Evolutionary conservation across 2,329 filamentous ascomycete species (phyloP).

Genomic region (Calonectria multiphialidica): DNA sequence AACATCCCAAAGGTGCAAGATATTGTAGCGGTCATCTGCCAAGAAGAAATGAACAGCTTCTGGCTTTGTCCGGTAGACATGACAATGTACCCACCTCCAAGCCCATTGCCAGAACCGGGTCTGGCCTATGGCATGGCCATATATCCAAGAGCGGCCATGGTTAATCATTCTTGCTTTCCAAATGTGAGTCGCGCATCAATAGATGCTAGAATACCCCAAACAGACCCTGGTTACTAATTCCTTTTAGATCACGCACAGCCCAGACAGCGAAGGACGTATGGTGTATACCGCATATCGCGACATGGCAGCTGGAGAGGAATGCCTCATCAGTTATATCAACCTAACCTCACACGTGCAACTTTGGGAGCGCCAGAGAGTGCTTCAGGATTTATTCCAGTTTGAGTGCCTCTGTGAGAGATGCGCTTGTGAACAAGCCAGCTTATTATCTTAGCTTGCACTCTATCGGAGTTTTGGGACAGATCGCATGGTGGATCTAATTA

Average conservation of each 20-base stretch:
- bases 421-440: conserved; percentile 31
- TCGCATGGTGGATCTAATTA: too few relatives aligned
- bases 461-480: neutral
- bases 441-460: neutral
- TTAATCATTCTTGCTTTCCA: conserved; percentile 44
- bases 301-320: conserved; percentile 39
- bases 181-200: conserved; percentile 33
- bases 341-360: conserved; percentile 25
- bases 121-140: conserved; percentile 36
- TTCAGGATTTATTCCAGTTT: conserved; percentile 39
- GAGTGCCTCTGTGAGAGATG: conserved; percentile 39
- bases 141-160: conserved; percentile 42
- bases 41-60: conserved; percentile 46
- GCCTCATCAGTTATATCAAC: conserved; percentile 44
- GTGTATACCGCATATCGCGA: conserved; percentile 40
- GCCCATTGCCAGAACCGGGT: conserved; percentile 32
- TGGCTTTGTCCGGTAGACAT: conserved; percentile 34
- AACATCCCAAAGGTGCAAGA: conserved; percentile 28
- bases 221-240: neutral
- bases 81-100: conserved; percentile 18
- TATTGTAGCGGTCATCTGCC: conserved; percentile 41
- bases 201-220: neutral
- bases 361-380: conserved; percentile 27
- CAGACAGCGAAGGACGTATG: conserved; percentile 37
- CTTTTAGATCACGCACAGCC: conserved; percentile 37